phyloP scores from a whole-genome alignment of 352 stramenopile genomes.

The Pythium dissimile region DNA sequence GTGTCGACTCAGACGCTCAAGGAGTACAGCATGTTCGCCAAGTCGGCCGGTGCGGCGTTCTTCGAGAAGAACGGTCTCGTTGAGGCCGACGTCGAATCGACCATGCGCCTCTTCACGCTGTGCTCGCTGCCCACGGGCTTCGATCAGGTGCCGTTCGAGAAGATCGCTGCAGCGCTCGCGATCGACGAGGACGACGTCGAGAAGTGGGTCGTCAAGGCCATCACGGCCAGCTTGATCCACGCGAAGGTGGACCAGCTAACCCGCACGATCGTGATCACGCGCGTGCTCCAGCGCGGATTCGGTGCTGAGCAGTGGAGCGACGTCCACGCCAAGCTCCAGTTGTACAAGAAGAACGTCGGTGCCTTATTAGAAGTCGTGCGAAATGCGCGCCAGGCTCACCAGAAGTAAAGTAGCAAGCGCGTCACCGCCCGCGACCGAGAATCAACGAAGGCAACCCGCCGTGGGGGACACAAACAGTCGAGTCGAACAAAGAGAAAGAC shows the following conservation, averaged over 20 bases:
- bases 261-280: conserved; percentile 86
- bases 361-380: conserved; percentile 84
- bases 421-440: neutral
- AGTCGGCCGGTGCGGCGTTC: conserved; percentile 52
- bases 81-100: conserved; percentile 58
- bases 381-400: conserved; percentile 62
- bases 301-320: conserved; percentile 88
- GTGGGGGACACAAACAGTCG: neutral
- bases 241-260: conserved; percentile 95
- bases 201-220: conserved; percentile 93
- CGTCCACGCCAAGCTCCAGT: conserved; percentile 83
- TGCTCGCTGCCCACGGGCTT: conserved; percentile 89
- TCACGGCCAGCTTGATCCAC: conserved; percentile 87
- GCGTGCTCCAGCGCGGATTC: conserved; percentile 77
- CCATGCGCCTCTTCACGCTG: conserved; percentile 93
- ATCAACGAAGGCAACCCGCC: neutral
- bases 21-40: conserved; percentile 86
- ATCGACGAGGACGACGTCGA: conserved; percentile 88
- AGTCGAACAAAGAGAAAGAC: neutral
- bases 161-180: conserved; percentile 80
- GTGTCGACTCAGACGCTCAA: conserved; percentile 90
- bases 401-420: conserved; percentile 37
- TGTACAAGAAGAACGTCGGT: conserved; percentile 93
- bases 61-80: conserved; percentile 58
- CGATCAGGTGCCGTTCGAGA: conserved; percentile 89